phyloP scores from a whole-genome alignment of 805 yeast species.

The Yamadazyma paraphyllophila region DNA sequence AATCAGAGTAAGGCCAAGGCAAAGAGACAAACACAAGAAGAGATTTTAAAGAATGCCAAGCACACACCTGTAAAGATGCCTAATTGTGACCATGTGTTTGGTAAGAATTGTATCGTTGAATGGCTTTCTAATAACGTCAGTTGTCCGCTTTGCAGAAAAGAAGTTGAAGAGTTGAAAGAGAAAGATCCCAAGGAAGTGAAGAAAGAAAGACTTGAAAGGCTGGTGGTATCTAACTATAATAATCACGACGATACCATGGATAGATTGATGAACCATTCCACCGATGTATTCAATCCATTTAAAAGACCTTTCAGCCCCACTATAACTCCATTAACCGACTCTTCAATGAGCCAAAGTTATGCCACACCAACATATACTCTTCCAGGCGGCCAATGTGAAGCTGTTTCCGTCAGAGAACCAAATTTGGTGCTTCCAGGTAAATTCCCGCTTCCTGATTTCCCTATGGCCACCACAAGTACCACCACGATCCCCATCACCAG shows the following conservation, averaged over 20 bases:
- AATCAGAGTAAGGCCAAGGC: conserved; percentile 12
- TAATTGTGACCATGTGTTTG: conserved; percentile 41
- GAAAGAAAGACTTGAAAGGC: conserved; percentile 12
- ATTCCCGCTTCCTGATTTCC: conserved; percentile 25
- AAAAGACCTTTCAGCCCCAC: conserved; percentile 34
- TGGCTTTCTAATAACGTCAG: conserved; percentile 40
- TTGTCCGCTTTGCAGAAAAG: conserved; percentile 43
- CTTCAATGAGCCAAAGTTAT: conserved; percentile 35
- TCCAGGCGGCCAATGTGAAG: conserved; percentile 6
- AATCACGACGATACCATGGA: conserved; percentile 18
- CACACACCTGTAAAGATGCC: conserved; percentile 43
- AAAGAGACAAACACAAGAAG: conserved; percentile 13
- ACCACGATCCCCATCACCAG: no score
- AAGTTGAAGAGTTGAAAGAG: conserved; percentile 27
- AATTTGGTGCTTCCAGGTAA: conserved; percentile 29
- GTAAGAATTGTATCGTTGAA: conserved; percentile 39
- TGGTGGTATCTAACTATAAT: conserved; percentile 14
- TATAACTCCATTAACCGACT: conserved; percentile 40
- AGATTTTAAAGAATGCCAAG: conserved; percentile 13
- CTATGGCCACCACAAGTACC: conserved; percentile 3
- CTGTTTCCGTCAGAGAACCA: conserved; percentile 18
- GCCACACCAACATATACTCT: conserved; percentile 12
- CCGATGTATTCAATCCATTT: conserved; percentile 38
- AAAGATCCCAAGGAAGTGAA: conserved; percentile 17
- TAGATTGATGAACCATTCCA: conserved; percentile 28